Conservation (phyloP, 306 rosid genomes). For the Clitoria ternatea region DNA sequence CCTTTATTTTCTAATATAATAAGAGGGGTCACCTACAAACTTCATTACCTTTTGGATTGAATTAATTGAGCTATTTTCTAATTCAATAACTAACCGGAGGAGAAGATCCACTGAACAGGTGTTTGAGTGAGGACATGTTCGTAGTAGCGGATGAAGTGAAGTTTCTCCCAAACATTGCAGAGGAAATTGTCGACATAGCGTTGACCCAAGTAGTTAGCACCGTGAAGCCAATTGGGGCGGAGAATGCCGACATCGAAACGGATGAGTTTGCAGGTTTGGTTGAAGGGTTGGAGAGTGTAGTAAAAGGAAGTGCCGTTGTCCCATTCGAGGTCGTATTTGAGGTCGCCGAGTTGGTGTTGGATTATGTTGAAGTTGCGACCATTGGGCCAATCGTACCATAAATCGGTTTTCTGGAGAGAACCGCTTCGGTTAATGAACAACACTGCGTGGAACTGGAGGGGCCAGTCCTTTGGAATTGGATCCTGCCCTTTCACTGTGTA, state of each 20-base stretch:
- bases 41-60: too few species aligned
- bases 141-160: conserved; percentile 59
- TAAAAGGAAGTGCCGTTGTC: conserved; percentile 80
- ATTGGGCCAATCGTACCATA: conserved; percentile 95
- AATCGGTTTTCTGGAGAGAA: conserved; percentile 48
- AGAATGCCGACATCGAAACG: conserved; percentile 76
- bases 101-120: conserved; percentile 82
- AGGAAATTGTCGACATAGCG: conserved; percentile 64
- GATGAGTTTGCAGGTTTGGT: conserved; percentile 34
- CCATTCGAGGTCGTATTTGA: conserved; percentile 80
- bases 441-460: conserved; percentile 70
- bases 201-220: conserved; percentile 72
- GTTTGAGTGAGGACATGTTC: conserved; percentile 71
- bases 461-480: conserved; percentile 51
- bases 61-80: too few species aligned
- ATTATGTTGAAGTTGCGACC: conserved; percentile 94
- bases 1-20: too few species aligned
- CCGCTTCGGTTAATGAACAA: conserved; percentile 55
- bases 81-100: conserved; percentile 52
- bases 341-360: conserved; percentile 58
- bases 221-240: conserved; percentile 82
- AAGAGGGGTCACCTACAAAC: too few species aligned
- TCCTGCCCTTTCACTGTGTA: neutral
- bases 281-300: conserved; percentile 42
- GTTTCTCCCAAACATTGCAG: conserved; percentile 89